These are phyloP conservation scores for Clonostachys chloroleuca DNA, from an alignment of 2,329 filamentous ascomycete species.

Conservation along the genomic window DNA sequence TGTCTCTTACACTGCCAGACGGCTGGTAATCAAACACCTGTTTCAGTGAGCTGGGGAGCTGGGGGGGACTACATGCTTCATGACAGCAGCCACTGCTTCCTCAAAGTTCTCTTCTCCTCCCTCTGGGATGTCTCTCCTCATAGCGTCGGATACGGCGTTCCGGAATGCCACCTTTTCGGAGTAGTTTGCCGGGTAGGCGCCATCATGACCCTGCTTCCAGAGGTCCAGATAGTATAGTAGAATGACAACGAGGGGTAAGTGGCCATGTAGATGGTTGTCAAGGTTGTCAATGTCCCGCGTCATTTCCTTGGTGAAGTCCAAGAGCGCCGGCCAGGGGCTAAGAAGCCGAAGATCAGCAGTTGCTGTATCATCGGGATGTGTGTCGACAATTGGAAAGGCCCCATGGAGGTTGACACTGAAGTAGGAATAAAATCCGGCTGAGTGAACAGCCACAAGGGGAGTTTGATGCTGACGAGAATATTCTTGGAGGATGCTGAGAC, in stretches of 20 bases:
- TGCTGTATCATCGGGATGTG: constrained; percentile 83
- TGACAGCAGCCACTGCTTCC: constrained; percentile 80
- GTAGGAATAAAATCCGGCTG: constrained; percentile 86
- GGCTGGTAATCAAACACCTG: constrained; percentile 72
- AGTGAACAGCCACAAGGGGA: constrained; percentile 79
- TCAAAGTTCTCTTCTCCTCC: constrained; percentile 97
- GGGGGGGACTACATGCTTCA: constrained; percentile 78
- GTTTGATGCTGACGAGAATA: constrained; percentile 54
- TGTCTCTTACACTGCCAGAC: constrained; percentile 41
- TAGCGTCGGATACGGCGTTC: constrained; percentile 59
- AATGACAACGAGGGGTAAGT: constrained; percentile 82
- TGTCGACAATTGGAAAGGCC: constrained; percentile 91
- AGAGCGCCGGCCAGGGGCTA: constrained; percentile 80
- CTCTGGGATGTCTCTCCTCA: constrained; percentile 70
- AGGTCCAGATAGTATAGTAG: constrained; percentile 75
- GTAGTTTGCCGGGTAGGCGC: constrained; percentile 67
- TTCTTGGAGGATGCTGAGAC: constrained; percentile 36
- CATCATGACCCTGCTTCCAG: constrained; percentile 72
- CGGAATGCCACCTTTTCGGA: constrained; percentile 84
- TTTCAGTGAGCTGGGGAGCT: constrained; percentile 63
- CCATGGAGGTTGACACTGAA: constrained; percentile 75
- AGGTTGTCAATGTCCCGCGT: constrained; percentile 66
- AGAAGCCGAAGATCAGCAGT: constrained; percentile 82
- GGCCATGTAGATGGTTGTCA: constrained; percentile 79
- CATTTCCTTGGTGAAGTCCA: constrained; percentile 60